Conservation (phyloP, 1,284 basidiomycete genomes). For the Malassezia vespertilionis region DNA sequence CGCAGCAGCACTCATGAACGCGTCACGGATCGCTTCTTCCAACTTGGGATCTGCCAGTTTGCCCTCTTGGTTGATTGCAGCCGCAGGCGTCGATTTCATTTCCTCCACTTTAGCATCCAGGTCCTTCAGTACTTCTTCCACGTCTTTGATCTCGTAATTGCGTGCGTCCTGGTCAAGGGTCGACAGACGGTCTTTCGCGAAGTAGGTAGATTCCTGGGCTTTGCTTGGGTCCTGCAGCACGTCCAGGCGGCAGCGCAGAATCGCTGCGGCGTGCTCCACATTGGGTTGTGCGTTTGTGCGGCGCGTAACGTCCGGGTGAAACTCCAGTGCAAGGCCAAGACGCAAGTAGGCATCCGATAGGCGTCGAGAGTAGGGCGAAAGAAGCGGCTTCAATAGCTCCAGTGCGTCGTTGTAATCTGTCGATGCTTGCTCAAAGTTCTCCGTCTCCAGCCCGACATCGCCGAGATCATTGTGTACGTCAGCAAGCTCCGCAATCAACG, state of each 20-base stretch:
- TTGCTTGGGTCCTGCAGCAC: slow-evolving; percentile 21
- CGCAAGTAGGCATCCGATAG: slow-evolving; percentile 43
- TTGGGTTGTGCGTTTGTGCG: slow-evolving; percentile 26
- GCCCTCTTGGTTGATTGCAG: slow-evolving; percentile 25
- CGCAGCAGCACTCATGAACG: slow-evolving; percentile 29
- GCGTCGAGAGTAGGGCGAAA: slow-evolving; percentile 35
- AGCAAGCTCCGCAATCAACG: slow-evolving; percentile 32
- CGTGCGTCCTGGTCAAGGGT: slow-evolving; percentile 21
- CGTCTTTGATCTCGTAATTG: slow-evolving; percentile 28
- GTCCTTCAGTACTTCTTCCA: slow-evolving; percentile 34
- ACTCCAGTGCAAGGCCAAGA: slow-evolving; percentile 42
- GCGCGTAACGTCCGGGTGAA: slow-evolving; percentile 30
- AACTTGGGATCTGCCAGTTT: slow-evolving; percentile 29
- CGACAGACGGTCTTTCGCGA: slow-evolving; percentile 18
- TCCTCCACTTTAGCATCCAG: slow-evolving; percentile 39
- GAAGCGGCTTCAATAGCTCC: slow-evolving; percentile 25
- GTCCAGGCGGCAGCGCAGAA: slow-evolving; percentile 23
- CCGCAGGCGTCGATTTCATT: slow-evolving; percentile 21
- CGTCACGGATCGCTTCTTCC: slow-evolving; percentile 40
- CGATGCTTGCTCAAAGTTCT: slow-evolving; percentile 44
- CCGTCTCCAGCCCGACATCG: slow-evolving; percentile 41
- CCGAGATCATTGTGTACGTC: slow-evolving; percentile 45
- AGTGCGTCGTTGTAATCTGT: slow-evolving; percentile 34
- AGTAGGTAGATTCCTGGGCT: not conserved
- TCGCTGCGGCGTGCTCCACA: slow-evolving; percentile 27